A percentile compares a stretch with the other conserved stretches of the same genome.
Conservation (phyloP, 345 rosid species). For the Hypericum perforatum region DNA sequence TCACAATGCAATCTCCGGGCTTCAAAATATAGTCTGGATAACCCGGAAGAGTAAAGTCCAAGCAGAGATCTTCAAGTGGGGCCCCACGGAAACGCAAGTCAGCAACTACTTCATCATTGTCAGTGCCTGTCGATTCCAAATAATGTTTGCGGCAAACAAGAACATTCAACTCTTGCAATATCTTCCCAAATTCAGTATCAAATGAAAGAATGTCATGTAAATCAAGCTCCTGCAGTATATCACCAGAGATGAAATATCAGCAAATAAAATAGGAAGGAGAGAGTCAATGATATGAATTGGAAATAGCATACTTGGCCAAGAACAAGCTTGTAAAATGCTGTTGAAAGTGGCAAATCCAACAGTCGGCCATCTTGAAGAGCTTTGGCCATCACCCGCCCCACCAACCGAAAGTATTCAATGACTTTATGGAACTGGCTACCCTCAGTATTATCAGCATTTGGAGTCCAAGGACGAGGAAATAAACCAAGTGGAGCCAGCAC, state of each 20-base stretch:
- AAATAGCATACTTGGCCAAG: slow-evolving; percentile 70
- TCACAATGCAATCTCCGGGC: slow-evolving; percentile 73
- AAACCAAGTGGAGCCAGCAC: slow-evolving; percentile 81
- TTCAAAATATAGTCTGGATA: slow-evolving; percentile 77
- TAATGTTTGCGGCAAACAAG: slow-evolving; percentile 69
- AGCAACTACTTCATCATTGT: slow-evolving; percentile 23
- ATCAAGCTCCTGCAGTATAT: slow-evolving; percentile 85
- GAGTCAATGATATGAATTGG: neutral
- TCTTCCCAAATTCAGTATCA: slow-evolving; percentile 82
- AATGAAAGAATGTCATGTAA: slow-evolving; percentile 68
- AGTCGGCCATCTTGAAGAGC: slow-evolving; percentile 99
- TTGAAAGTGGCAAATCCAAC: slow-evolving; percentile 75
- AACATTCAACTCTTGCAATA: slow-evolving; percentile 66
- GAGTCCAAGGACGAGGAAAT: slow-evolving; percentile 94
- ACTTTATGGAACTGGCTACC: slow-evolving; percentile 63
- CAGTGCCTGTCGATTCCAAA: slow-evolving; percentile 40
- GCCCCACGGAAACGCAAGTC: slow-evolving; percentile 55
- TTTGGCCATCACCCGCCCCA: slow-evolving; percentile 97
- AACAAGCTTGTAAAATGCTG: slow-evolving; percentile 77
- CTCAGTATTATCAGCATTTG: slow-evolving; percentile 59
- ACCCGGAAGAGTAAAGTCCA: slow-evolving; percentile 93
- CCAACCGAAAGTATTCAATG: slow-evolving; percentile 69
- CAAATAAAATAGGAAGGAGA: neutral
- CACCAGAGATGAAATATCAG: slow-evolving; percentile 1
- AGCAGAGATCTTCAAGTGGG: slow-evolving; percentile 68